Percentiles rank a stretch among this genome's conserved stretches.
These are phyloP conservation scores for Coemansia sp. DNA, from an alignment of 192 early-diverging fungal species.

Conservation along the genomic window DNA sequence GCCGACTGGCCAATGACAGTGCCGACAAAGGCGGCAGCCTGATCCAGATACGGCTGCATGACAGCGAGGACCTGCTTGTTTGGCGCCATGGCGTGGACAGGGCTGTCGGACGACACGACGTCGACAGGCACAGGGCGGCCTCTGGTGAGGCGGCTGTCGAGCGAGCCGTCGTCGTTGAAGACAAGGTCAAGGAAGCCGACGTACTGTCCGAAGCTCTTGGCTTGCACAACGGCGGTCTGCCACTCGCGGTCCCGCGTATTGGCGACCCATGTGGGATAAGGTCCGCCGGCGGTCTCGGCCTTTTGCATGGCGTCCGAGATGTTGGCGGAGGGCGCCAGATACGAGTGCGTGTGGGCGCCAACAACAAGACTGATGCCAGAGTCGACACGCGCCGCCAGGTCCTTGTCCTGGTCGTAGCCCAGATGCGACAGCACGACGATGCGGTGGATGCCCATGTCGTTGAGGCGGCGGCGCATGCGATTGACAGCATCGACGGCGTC, in stretches of 20 bases:
- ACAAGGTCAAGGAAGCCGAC: slow-evolving; percentile 66
- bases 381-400: slow-evolving; percentile 58
- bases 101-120: slow-evolving; percentile 53
- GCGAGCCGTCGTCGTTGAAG: slow-evolving; percentile 61
- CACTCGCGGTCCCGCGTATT: slow-evolving; percentile 58
- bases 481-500: slow-evolving; percentile 66
- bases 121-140: slow-evolving; percentile 64
- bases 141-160: slow-evolving; percentile 52
- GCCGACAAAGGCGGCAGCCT: slow-evolving; percentile 23
- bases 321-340: slow-evolving; percentile 51
- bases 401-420: slow-evolving; percentile 67
- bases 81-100: slow-evolving; percentile 47
- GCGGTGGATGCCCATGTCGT: slow-evolving; percentile 63
- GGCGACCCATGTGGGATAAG: slow-evolving; percentile 67
- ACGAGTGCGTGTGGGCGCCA: slow-evolving; percentile 78
- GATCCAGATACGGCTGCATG: slow-evolving; percentile 22
- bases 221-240: slow-evolving; percentile 74
- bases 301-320: slow-evolving; percentile 9
- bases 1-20: slow-evolving; percentile 51
- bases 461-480: slow-evolving; percentile 59
- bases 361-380: slow-evolving; percentile 65
- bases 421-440: slow-evolving; percentile 74
- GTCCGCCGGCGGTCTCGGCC: slow-evolving; percentile 34
- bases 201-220: slow-evolving; percentile 66
- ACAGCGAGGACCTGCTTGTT: slow-evolving; percentile 7